Evolutionary conservation across 2,329 filamentous ascomycete genomes (phyloP).

Genomic region (Stagonosporopsis tanaceti): DNA sequence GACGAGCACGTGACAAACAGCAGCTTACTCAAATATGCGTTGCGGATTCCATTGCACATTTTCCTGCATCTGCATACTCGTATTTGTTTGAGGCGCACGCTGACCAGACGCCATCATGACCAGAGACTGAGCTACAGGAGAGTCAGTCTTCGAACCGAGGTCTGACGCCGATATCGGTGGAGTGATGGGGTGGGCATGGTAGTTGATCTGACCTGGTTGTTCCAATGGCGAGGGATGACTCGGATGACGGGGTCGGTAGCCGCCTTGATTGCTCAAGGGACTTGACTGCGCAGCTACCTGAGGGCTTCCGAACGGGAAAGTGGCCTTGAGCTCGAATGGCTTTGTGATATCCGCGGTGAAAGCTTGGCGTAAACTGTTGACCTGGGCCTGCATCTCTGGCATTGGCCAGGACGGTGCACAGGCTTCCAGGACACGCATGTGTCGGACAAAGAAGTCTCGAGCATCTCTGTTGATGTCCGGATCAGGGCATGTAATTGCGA

Average conservation of each 20-base stretch:
- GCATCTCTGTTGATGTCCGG: constrained; percentile 86
- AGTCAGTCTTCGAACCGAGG: constrained; percentile 79
- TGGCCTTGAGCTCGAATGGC: constrained; percentile 87
- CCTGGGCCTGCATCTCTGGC: constrained; percentile 88
- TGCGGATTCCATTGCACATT: constrained; percentile 81
- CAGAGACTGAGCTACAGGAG: constrained; percentile 74
- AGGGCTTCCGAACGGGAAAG: constrained; percentile 86
- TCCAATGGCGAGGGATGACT: constrained; percentile 59
- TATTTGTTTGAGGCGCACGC: constrained; percentile 58
- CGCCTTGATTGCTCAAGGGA: constrained; percentile 63
- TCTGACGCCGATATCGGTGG: constrained; percentile 79
- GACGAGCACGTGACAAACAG: not conserved
- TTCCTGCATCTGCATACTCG: constrained; percentile 68
- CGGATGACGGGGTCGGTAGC: constrained; percentile 60
- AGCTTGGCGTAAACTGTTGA: constrained; percentile 86
- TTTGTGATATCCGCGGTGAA: constrained; percentile 87
- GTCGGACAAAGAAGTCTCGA: constrained; percentile 86
- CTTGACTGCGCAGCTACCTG: constrained; percentile 68
- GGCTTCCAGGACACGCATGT: constrained; percentile 91
- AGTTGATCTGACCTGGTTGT: constrained; percentile 69
- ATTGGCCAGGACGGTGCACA: constrained; percentile 85
- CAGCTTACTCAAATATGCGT: constrained; percentile 85
- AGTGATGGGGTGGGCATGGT: constrained; percentile 73
- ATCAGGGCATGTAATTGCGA: constrained; percentile 92
- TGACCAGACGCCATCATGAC: constrained; percentile 71